phyloP scores from a whole-genome alignment of 805 yeast genomes.

The Sugiyamaella valdiviana region DNA sequence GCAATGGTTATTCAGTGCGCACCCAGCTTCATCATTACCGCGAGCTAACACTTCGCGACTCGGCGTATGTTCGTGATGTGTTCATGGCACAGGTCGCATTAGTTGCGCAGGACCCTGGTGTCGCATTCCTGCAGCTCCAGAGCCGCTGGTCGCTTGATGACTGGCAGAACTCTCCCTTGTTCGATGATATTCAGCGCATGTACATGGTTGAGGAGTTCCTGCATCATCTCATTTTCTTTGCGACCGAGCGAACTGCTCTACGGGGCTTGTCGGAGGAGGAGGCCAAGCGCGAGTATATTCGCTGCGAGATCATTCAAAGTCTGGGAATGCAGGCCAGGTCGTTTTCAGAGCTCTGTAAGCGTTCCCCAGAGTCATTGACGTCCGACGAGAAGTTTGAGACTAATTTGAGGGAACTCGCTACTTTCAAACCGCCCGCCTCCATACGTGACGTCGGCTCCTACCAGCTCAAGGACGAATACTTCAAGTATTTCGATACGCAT shows the following conservation, averaged over 20 bases:
- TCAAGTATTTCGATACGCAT: constrained; percentile 65
- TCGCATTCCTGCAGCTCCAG: constrained; percentile 50
- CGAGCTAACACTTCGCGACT: constrained; percentile 71
- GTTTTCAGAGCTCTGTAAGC: constrained; percentile 61
- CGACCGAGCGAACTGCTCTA: constrained; percentile 62
- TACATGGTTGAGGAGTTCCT: constrained; percentile 77
- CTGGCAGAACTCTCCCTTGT: constrained; percentile 38
- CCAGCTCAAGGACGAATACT: constrained; percentile 52
- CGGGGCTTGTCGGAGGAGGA: constrained; percentile 43
- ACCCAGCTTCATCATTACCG: constrained; percentile 76
- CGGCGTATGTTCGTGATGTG: constrained; percentile 74
- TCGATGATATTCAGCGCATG: constrained; percentile 38
- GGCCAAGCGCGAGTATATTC: constrained; percentile 46
- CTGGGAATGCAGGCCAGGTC: constrained; percentile 70
- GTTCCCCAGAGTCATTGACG: constrained; percentile 69
- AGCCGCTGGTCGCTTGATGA: constrained; percentile 55
- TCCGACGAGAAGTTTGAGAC: constrained; percentile 70
- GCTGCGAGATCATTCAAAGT: constrained; percentile 71
- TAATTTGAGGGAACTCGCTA: constrained; percentile 51
- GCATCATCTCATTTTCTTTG: constrained; percentile 55
- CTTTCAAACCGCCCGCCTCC: constrained; percentile 55
- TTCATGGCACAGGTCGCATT: constrained; percentile 59
- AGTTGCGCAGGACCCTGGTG: constrained; percentile 50
- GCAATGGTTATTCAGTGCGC: constrained; percentile 80
- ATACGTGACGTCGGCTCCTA: constrained; percentile 57